Evolutionary conservation across 2,329 filamentous ascomycete species (phyloP), one percentile per base, ranked within the genome.

Genomic region (Aureobasidium sp.): DNA sequence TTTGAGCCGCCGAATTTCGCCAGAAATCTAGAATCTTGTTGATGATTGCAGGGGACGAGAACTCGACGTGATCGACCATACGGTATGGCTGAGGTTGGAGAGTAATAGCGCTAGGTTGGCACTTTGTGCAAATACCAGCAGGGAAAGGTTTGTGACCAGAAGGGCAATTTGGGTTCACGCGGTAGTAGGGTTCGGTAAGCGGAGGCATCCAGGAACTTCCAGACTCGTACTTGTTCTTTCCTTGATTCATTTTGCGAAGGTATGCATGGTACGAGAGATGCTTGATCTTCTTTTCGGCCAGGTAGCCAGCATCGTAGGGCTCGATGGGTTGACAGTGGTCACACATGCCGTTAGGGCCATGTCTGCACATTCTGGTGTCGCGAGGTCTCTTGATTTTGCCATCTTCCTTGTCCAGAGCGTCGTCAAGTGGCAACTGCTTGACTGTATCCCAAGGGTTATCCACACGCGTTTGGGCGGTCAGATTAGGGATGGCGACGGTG

Each of bases 51-150:
- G 91, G 87, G 1, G 89, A 87, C 1, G 93, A 87, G 72, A 99
- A 97, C 75, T 99, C 95, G 66, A 99, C 94, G 73, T 99, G 94
- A 70, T 99, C 94, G 3, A 99, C 92, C 90, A 94, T 97, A 57
- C 94, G 90, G 74, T 93, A 99, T 23, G 88, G 82, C 74, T 99
- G 94, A 5, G 91, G 91, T 72, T 97, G 92, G 59, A 99, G 79
- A 12, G 91, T 96, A 71, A 99, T 99, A 62, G 94, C 93, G 66
- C 93, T 96, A 8, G 94, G 94, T 72, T 99, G 95, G 70, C 94
- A 99, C 74, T 97, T 99, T 63, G 90, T 95, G 78, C 94, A 99
- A 67, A 99, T 97, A 17, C 94, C 94, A 69, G 95, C 91, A 3
- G 94, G 94, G 87, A 94, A 99, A 46, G 88, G 85, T 20, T 91